Conservation (phyloP, 1,284 basidiomycete species). For the Phellopilus nigrolimitatus region DNA sequence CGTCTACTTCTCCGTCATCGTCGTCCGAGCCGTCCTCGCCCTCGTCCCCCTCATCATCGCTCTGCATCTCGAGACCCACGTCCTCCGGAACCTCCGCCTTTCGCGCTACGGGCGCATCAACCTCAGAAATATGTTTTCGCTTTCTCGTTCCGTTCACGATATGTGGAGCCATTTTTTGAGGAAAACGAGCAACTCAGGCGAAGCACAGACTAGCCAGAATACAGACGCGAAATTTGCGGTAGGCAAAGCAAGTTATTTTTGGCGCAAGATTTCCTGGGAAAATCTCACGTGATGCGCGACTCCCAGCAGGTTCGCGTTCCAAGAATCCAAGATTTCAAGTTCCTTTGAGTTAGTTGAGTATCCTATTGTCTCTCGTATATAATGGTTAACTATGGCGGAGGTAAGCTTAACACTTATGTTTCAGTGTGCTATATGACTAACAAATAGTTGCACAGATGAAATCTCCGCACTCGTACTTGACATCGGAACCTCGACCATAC, state of each 20-base stretch:
- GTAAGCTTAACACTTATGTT: conserved; percentile 33
- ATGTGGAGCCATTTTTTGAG: conserved; percentile 1
- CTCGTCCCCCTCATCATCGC: conserved; percentile 61
- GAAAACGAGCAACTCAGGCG: neutral
- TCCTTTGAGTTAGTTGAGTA: too few species aligned
- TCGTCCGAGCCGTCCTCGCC: conserved; percentile 42
- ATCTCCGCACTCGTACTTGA: conserved; percentile 95
- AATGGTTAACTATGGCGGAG: conserved; percentile 56
- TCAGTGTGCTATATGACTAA: neutral
- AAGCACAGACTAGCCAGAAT: neutral
- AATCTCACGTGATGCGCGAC: conserved; percentile 2
- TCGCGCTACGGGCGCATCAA: conserved; percentile 31
- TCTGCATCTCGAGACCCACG: conserved; percentile 60
- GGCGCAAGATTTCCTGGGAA: neutral
- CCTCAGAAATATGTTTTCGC: conserved; percentile 43
- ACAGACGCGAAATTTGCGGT: conserved; percentile 3
- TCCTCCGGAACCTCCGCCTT: conserved; percentile 34
- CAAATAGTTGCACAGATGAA: conserved; percentile 54
- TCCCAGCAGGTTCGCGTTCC: too few species aligned
- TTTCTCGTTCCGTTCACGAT: conserved; percentile 37
- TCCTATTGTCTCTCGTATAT: too few species aligned
- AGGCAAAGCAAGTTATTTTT: neutral
- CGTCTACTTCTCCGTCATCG: conserved; percentile 40
- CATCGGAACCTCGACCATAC: conserved; percentile 84
- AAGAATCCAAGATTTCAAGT: too few species aligned